Evolutionary conservation across 2,329 filamentous ascomycete species (phyloP).

Genomic region (Tolypocladium paradoxum): DNA sequence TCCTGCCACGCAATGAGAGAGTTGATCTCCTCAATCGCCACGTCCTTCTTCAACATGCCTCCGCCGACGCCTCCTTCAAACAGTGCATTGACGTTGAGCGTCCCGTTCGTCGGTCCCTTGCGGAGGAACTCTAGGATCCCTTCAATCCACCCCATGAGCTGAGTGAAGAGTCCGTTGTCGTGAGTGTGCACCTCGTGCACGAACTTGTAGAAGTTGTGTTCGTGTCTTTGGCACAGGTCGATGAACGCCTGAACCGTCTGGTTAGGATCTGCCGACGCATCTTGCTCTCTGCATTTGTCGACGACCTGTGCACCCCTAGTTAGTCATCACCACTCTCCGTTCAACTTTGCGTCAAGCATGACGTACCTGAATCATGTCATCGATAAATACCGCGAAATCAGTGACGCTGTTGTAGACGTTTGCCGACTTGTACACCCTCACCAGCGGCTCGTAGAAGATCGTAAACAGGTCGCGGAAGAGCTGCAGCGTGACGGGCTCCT

Average conservation of each 20-base stretch:
- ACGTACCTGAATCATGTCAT: constrained; percentile 76
- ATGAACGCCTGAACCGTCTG: constrained; percentile 98
- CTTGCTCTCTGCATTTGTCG: constrained; percentile 56
- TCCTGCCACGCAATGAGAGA: constrained; percentile 87
- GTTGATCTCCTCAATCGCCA: constrained; percentile 72
- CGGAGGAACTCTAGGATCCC: constrained; percentile 88
- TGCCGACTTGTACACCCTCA: constrained; percentile 95
- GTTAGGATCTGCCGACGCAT: constrained; percentile 90
- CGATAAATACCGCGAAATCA: constrained; percentile 86
- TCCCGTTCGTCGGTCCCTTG: constrained; percentile 74
- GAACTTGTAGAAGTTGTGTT: constrained; percentile 98
- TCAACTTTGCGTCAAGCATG: not conserved
- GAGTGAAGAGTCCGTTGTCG: constrained; percentile 91
- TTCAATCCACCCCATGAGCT: constrained; percentile 96
- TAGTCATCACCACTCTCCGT: constrained; percentile 3
- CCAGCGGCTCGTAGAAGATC: constrained; percentile 96
- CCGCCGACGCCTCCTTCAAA: constrained; percentile 69
- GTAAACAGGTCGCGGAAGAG: constrained; percentile 93
- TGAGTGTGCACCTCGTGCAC: constrained; percentile 96
- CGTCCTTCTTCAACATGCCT: constrained; percentile 56
- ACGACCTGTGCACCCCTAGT: constrained; percentile 39
- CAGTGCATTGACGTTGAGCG: constrained; percentile 86
- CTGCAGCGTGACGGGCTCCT: constrained; percentile 94
- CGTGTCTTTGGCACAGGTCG: constrained; percentile 86
- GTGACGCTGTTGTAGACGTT: constrained; percentile 97